Percentiles rank a stretch among this genome's conserved stretches.
These are phyloP conservation scores for Biscogniauxia marginata DNA, from an alignment of 2,329 filamentous ascomycete species.

Conservation along the genomic window DNA sequence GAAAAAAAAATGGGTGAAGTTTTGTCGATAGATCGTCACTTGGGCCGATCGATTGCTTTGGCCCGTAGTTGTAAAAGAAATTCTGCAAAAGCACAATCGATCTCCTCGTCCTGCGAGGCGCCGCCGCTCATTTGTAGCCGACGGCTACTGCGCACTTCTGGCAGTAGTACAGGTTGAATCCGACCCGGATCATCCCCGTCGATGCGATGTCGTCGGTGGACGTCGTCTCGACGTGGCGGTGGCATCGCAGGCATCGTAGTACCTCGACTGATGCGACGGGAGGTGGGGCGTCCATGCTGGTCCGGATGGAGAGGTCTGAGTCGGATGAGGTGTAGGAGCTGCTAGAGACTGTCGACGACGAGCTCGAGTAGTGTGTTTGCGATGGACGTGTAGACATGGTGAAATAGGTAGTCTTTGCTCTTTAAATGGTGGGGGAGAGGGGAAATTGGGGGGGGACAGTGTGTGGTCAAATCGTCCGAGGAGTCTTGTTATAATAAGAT, in stretches of 20 bases:
- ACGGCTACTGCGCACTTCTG: conserved; percentile 62
- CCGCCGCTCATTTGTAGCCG: conserved; percentile 56
- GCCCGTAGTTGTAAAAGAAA: not conserved
- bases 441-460: conserved; percentile 4
- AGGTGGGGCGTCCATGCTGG: conserved; percentile 48
- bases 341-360: conserved; percentile 29
- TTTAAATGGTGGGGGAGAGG: conserved; percentile 3
- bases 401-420: not conserved
- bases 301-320: conserved; percentile 42
- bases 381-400: conserved; percentile 35
- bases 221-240: conserved; percentile 60
- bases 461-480: no score
- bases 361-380: conserved; percentile 38
- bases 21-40: not conserved
- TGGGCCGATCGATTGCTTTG: not conserved
- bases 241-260: conserved; percentile 51
- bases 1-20: not conserved
- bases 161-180: conserved; percentile 67
- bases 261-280: conserved; percentile 55
- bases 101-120: conserved; percentile 1
- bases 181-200: conserved; percentile 63
- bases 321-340: conserved; percentile 39
- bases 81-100: not conserved
- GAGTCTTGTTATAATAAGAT: conserved; percentile 18
- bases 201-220: conserved; percentile 57